Conservation (phyloP, 2,329 filamentous ascomycete species). For the Samsoniella hepiali region DNA sequence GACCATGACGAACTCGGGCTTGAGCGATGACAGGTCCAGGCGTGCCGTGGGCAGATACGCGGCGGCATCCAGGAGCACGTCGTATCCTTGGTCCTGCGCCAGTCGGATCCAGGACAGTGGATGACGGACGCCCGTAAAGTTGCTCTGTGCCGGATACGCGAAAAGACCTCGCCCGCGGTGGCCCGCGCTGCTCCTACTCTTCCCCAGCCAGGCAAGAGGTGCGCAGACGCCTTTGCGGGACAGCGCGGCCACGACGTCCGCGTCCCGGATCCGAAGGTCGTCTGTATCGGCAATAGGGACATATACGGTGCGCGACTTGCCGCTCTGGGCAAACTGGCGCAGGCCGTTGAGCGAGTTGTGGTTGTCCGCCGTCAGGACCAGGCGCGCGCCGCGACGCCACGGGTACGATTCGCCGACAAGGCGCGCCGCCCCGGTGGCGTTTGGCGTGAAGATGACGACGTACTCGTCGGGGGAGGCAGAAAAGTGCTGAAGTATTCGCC, state of each 20-base stretch:
- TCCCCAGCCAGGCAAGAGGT: neutral
- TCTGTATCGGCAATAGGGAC: slow-evolving; percentile 26
- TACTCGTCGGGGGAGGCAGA: slow-evolving; percentile 38
- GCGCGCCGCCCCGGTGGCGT: slow-evolving; percentile 38
- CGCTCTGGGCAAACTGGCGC: slow-evolving; percentile 33
- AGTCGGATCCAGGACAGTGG: slow-evolving; percentile 35
- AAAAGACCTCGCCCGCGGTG: slow-evolving; percentile 33
- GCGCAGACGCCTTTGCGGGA: slow-evolving; percentile 1
- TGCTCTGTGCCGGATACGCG: slow-evolving; percentile 45
- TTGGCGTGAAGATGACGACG: slow-evolving; percentile 39
- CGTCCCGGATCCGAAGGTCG: slow-evolving; percentile 30
- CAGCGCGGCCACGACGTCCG: slow-evolving; percentile 27
- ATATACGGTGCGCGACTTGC: slow-evolving; percentile 29
- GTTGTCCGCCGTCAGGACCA: slow-evolving; percentile 40
- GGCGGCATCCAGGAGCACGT: slow-evolving; percentile 40
- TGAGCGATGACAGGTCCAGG: slow-evolving; percentile 33
- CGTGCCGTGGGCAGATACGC: slow-evolving; percentile 37
- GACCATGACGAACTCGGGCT: slow-evolving; percentile 38
- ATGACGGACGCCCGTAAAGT: slow-evolving; percentile 43
- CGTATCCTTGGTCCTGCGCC: slow-evolving; percentile 37
- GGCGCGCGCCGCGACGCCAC: slow-evolving; percentile 26
- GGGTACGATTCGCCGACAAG: slow-evolving; percentile 40
- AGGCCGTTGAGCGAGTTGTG: slow-evolving; percentile 42
- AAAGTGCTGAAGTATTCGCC: slow-evolving; percentile 33
- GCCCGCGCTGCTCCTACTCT: neutral